phyloP scores from a whole-genome alignment of 306 rosid genomes.

The Prunus mume region DNA sequence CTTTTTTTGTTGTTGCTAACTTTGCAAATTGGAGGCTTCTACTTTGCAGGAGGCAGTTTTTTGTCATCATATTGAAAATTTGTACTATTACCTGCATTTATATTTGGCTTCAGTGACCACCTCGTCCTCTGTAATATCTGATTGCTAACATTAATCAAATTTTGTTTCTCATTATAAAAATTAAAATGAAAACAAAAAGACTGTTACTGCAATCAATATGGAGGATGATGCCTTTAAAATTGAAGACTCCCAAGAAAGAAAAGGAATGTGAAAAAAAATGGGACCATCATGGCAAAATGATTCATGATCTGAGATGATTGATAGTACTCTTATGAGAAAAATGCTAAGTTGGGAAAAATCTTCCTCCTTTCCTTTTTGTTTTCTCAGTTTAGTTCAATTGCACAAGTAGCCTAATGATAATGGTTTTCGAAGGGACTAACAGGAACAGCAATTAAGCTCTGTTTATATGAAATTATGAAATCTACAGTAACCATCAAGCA shows the following conservation, averaged over 20 bases:
- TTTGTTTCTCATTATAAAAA: not conserved
- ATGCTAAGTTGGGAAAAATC: not conserved
- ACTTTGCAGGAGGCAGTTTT: no score
- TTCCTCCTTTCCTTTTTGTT: not conserved
- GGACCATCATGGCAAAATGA: not conserved
- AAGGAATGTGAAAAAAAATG: not conserved
- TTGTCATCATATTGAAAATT: no score
- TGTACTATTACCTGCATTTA: not conserved
- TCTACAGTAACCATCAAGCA: not conserved
- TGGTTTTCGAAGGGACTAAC: not conserved
- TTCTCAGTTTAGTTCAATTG: not conserved
- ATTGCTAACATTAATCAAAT: not conserved
- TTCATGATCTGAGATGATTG: not conserved
- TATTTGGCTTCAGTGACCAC: not conserved
- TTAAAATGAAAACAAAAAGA: not conserved
- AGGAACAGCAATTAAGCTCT: not conserved
- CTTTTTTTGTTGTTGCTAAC: not conserved
- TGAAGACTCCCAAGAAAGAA: not conserved
- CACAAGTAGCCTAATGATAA: not conserved
- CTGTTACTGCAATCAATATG: no score
- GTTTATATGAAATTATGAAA: not conserved
- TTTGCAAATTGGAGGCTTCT: not conserved
- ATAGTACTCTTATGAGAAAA: not conserved
- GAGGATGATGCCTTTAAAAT: no score
- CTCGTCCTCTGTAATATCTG: not conserved